Evolutionary conservation across 1,139 yeast genomes (phyloP).

Genomic region (Meyerozyma athensensis): DNA sequence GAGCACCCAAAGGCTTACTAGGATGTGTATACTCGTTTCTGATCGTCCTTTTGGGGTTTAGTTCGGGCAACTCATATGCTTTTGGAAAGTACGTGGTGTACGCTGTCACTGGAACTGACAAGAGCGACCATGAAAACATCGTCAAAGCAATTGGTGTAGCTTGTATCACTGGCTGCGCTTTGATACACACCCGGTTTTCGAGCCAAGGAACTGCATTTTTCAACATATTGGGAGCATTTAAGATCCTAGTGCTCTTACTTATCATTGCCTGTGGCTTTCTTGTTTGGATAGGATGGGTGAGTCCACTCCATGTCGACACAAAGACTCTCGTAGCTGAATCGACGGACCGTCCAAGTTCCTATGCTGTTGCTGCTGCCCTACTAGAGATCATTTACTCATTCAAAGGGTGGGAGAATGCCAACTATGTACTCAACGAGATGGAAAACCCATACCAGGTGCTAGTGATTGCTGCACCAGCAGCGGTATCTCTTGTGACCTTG

Average conservation of each 20-base stretch:
- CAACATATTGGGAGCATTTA: constrained; percentile 41
- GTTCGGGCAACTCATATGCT: constrained; percentile 49
- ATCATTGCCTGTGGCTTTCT: constrained; percentile 35
- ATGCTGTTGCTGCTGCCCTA: constrained; percentile 38
- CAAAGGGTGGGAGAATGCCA: constrained; percentile 45
- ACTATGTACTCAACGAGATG: constrained; percentile 39
- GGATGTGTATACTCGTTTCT: constrained; percentile 46
- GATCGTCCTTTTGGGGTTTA: constrained; percentile 44
- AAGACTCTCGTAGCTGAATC: constrained; percentile 23
- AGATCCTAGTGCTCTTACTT: constrained; percentile 34
- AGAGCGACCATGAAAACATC: constrained; percentile 15
- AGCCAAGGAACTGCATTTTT: constrained; percentile 40
- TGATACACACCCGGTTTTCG: constrained; percentile 36
- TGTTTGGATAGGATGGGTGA: constrained; percentile 18
- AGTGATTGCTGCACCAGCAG: constrained; percentile 68
- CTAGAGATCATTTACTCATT: constrained; percentile 38
- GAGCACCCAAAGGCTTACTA: constrained; percentile 28
- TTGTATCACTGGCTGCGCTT: constrained; percentile 38
- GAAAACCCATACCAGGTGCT: constrained; percentile 61
- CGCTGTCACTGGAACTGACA: constrained; percentile 22
- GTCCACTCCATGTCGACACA: constrained; percentile 5
- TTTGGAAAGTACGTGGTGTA: constrained; percentile 46
- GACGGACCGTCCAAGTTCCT: constrained; percentile 18
- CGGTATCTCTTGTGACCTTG: constrained; percentile 54
- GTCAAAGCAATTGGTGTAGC: constrained; percentile 43